phyloP scores from a whole-genome alignment of 768 basidiomycete genomes.

The Leccinum ochraceum region DNA sequence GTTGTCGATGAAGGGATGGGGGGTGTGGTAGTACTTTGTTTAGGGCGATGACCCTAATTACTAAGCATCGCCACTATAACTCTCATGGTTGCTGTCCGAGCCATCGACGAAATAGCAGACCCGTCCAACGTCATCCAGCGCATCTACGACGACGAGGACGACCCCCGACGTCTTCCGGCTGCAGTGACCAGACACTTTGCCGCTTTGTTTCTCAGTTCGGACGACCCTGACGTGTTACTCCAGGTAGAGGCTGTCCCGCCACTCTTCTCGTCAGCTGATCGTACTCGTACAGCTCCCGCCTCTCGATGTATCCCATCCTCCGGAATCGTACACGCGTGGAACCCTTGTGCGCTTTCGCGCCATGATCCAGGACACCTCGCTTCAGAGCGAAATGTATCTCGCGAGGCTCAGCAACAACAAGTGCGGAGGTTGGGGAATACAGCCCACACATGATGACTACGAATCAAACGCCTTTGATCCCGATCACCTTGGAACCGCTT shows the following conservation, averaged over 20 bases:
- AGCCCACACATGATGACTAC: constrained; percentile 31
- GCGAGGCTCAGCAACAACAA: constrained; percentile 41
- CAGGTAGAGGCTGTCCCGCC: constrained; percentile 22
- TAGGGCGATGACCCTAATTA: constrained; percentile 8
- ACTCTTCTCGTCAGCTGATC: not conserved
- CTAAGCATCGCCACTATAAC: constrained; percentile 14
- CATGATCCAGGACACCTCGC: constrained; percentile 83
- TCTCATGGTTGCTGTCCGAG: constrained; percentile 53
- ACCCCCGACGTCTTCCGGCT: constrained; percentile 36
- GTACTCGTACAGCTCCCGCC: constrained; percentile 52
- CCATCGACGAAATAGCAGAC: constrained; percentile 49
- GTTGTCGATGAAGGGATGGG: constrained; percentile 13
- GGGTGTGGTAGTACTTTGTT: constrained; percentile 4
- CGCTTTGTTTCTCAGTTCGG: constrained; percentile 39
- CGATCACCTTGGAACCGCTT: constrained; percentile 58
- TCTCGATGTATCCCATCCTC: constrained; percentile 49
- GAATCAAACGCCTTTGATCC: constrained; percentile 38
- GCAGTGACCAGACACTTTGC: constrained; percentile 50
- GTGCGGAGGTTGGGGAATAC: constrained; percentile 78
- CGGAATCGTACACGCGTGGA: constrained; percentile 49
- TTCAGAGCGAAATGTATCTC: constrained; percentile 72
- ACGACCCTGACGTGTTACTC: constrained; percentile 29
- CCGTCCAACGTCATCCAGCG: constrained; percentile 50
- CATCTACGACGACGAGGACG: constrained; percentile 40
- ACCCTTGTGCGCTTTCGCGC: constrained; percentile 70